Percentiles rank a stretch among this genome's conserved stretches.
These are phyloP conservation scores for Zalerion maritima DNA, from an alignment of 495 filamentous ascomycete genomes.

Conservation along the genomic window DNA sequence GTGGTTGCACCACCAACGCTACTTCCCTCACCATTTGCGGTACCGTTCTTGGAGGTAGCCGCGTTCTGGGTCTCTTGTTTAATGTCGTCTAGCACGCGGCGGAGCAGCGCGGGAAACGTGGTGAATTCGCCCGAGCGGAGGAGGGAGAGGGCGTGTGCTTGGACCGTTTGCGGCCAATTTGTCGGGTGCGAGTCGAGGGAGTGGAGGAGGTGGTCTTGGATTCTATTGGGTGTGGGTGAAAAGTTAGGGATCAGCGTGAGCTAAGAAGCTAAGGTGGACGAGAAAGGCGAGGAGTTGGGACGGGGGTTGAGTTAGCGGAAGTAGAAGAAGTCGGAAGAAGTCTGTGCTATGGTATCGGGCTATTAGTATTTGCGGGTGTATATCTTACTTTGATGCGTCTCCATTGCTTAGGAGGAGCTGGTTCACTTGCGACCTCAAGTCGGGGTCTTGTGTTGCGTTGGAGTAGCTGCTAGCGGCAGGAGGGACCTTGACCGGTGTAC, in stretches of 20 bases:
- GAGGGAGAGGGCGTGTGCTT: slow-evolving; percentile 34
- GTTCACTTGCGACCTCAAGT: slow-evolving; percentile 40
- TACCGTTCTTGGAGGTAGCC: slow-evolving; percentile 3
- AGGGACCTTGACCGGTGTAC: slow-evolving; percentile 39
- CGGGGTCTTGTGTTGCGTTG: slow-evolving; percentile 32
- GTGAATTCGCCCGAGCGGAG: slow-evolving; percentile 37
- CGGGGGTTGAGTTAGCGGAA: neutral
- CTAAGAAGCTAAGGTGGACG: neutral
- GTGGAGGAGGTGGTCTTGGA: slow-evolving; percentile 41
- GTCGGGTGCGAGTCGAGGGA: slow-evolving; percentile 31
- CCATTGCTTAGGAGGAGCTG: slow-evolving; percentile 30
- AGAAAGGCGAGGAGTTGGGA: neutral
- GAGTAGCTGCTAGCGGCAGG: slow-evolving; percentile 33
- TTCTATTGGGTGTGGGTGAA: slow-evolving; percentile 20
- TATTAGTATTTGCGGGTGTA: slow-evolving; percentile 1
- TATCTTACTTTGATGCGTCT: slow-evolving; percentile 30
- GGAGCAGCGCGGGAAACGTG: slow-evolving; percentile 36
- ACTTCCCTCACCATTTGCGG: slow-evolving; percentile 3
- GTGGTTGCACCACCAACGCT: slow-evolving; percentile 3
- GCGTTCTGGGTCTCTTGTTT: slow-evolving; percentile 26
- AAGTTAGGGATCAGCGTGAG: slow-evolving; percentile 5
- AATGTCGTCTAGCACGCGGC: slow-evolving; percentile 38
- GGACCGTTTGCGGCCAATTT: slow-evolving; percentile 41
- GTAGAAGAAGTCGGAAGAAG: neutral
- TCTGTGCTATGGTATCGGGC: neutral